Base-by-base conservation (phyloP, 345 rosid species). In the Kernera saxatilis region DNA sequence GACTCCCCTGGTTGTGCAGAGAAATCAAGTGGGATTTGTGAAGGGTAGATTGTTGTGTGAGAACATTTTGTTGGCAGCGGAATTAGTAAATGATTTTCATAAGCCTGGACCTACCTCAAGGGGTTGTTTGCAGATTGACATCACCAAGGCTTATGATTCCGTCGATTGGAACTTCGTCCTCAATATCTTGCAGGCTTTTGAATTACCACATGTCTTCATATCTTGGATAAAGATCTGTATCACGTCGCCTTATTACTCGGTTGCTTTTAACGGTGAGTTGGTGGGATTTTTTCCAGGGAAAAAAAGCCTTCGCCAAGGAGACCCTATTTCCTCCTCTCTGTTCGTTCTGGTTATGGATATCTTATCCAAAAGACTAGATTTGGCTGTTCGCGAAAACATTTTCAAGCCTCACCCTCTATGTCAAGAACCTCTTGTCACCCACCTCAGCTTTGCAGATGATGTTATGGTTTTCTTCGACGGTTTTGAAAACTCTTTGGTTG, bases 331-430 rank as follows among this genome's bases (percentile, higher is more conserved):
- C 2, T 41, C 46, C 3, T 41, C 19, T 0, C 1, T 41, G 1
- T 41, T 41, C 2, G 46, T 41, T 2, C 1, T 41, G 13, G 46
- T 8, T 2, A 41, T 41, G 46, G 46, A 41, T 7, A 15, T 41
- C 0, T 1, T 41, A 0, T 14, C 46, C 1, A 41, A 41, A 5
- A 0, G 0, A 0, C 8, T 41, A 1, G 46, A 41, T 7, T 1
- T 1, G 7, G n/a, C n/a, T n/a, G n/a, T n/a, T n/a, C n/a, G n/a
- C n/a, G n/a, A n/a, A n/a, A n/a, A n/a, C n/a, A n/a, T n/a, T n/a
- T n/a, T n/a, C n/a, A n/a, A n/a, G 1, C n/a, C 6, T 0, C 43
- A 27, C 7, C 63, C 63, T 1, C 13, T 0, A 0, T 56, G 63
- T 5, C 1, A 1, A 0, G 1, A 27, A 2, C 39, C 43, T 0